Percentiles rank a stretch among this genome's conserved stretches.
phyloP scores from a whole-genome alignment of 495 filamentous ascomycete species.

The Staphylotrichum longicolle region DNA sequence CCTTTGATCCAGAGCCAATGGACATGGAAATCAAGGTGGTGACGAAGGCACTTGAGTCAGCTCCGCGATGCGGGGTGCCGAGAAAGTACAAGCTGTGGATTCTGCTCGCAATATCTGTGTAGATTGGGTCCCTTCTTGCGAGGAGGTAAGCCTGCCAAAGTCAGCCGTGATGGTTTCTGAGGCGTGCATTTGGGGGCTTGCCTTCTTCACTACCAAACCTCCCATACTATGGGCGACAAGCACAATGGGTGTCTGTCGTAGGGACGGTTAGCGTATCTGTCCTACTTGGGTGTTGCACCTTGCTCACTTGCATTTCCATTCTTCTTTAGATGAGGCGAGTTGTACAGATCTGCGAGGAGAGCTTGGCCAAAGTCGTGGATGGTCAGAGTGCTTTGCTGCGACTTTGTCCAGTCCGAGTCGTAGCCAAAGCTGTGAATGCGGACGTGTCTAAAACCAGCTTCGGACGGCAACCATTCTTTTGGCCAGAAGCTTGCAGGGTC shows the following conservation, averaged over 20 bases:
- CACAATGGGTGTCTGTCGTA: conserved; percentile 29
- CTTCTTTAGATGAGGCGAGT: conserved; percentile 21
- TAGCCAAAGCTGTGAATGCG: conserved; percentile 37
- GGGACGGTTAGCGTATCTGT: neutral
- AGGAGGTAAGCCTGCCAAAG: conserved; percentile 28
- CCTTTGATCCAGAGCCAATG: conserved; percentile 27
- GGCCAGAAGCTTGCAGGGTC: conserved; percentile 32
- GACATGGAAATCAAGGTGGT: conserved; percentile 16
- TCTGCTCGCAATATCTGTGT: conserved; percentile 22
- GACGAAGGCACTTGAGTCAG: conserved; percentile 19
- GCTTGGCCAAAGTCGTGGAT: conserved; percentile 33
- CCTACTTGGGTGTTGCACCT: no score
- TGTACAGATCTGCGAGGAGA: conserved; percentile 26
- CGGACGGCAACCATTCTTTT: conserved; percentile 34
- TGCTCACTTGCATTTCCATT: conserved; percentile 22
- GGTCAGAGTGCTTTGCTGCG: conserved; percentile 22
- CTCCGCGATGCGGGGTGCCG: conserved; percentile 32
- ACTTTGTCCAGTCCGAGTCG: conserved; percentile 29
- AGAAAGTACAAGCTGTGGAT: conserved; percentile 34
- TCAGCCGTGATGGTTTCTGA: no score
- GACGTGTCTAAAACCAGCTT: conserved; percentile 28
- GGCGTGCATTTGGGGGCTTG: conserved; percentile 1
- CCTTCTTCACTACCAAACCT: conserved; percentile 35
- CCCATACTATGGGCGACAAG: conserved; percentile 37
- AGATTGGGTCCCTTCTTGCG: conserved; percentile 25